Evolutionary conservation across 345 rosid genomes (phyloP), one percentile per base, ranked within the genome.

Genomic region (Psidium guajava): DNA sequence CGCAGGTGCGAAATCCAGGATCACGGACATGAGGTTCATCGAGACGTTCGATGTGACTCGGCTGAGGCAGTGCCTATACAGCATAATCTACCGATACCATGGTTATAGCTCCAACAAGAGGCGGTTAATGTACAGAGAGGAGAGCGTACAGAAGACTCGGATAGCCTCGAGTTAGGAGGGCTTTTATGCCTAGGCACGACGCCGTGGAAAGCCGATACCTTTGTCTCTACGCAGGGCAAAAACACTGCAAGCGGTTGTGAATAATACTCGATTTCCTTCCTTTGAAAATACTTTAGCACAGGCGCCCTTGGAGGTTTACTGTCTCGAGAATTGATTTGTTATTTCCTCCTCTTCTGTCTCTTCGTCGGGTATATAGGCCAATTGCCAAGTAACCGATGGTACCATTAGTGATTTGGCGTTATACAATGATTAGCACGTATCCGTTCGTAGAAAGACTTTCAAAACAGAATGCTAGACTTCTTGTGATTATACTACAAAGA

Each of bases 11-110:
- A 96, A 95, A 81, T 91, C 93, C 84, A 91, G 98, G 82, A 75
- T 21, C 21, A 85, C 89, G 0, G 99, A 96, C 84, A 83, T 94
- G 83, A 90, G 82, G 64, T 96, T 95, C 84, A 93, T 96, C 3
- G 97, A 94, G 86, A 88, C 87, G 27, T 96, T 94, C 6, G 92
- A 94, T 12, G 85, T 89, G 47, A 64, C 54, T 49, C 32, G 85
- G 82, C 87, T 95, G 64, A 91, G 87, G 91, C 96, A 92, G 83
- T 95, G 95, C 83, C 92, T 95, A 1, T 87, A 89, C 90, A 93
- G 94, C 91, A 84, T 93, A 47, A 93, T 96, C 86, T 95, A 92
- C 89, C 96, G 90, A 86, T 95, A 95, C 90, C 95, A 94, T 82
- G 98, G 94, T 40, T 92, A 92, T 28, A 93, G 93, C 69, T 91